Evolutionary conservation across 345 rosid species (phyloP).

Genomic region (Raphanus sativus): DNA sequence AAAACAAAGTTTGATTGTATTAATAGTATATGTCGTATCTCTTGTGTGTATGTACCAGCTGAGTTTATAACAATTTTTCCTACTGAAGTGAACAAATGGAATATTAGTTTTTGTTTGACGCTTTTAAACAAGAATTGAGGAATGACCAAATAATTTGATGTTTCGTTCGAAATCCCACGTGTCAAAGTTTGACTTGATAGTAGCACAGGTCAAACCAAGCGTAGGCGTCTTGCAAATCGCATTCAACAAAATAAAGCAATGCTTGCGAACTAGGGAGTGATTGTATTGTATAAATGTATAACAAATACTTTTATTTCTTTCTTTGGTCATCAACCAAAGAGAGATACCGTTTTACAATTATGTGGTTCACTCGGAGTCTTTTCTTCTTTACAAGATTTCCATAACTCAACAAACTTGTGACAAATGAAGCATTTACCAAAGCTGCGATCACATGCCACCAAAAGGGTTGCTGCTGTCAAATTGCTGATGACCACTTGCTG

Average conservation of each 20-base stretch:
- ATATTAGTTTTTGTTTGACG: background rate
- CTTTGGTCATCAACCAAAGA: background rate
- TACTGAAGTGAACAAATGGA: conserved; percentile 23
- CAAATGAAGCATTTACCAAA: background rate
- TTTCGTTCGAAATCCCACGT: background rate
- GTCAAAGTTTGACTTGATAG: background rate
- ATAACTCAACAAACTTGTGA: conserved; percentile 2
- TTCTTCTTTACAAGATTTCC: background rate
- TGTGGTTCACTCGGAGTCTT: background rate
- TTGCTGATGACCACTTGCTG: conserved; percentile 44
- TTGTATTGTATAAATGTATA: background rate
- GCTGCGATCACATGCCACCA: conserved; percentile 56
- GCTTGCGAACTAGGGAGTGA: background rate
- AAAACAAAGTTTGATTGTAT: background rate
- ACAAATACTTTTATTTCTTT: background rate
- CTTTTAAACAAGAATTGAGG: background rate
- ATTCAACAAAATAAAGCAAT: background rate
- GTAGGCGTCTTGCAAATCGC: background rate
- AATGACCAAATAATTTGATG: background rate
- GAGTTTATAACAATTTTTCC: background rate
- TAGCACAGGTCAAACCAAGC: background rate
- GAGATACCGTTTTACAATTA: background rate
- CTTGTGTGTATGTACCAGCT: no score
- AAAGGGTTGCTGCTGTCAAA: conserved; percentile 80
- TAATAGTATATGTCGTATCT: no score